Evolutionary conservation across 106 monocot species (phyloP), one percentile per base, ranked within the genome.

Genomic region (Dioscorea alata): DNA sequence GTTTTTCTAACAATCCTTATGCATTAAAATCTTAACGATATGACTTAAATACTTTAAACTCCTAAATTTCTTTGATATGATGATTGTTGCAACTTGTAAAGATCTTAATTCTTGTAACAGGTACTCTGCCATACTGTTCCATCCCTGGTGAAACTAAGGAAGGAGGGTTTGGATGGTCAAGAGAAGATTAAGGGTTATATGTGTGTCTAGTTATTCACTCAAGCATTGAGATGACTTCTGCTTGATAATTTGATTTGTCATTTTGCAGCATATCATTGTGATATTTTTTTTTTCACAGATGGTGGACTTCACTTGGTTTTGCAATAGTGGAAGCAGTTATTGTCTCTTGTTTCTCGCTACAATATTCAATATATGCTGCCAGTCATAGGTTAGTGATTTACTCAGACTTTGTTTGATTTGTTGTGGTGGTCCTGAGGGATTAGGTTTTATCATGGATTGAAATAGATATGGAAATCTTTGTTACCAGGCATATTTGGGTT

Each of bases 181-280:
- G 99, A 99, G 79, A 99, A 99, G 90, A 93, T 99, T 61, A 99
- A 99, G 84, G 81, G 90, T 70, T 93, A 99, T 80, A 93, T 99
- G 99, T 99, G 85, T 82, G 97, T 90, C 64, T 83, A 83, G 63
- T 86, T 86, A 80, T 81, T 72, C 70, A 73, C 58, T 88, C 60
- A 71, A 78, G 81, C 79, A 73, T 81, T 90, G 84, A 86, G 77
- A 86, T 71, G 69, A 35, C 60, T 73, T 17, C 60, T 82, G 66
- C 34, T 73, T 56, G 24, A 35, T 24, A 50, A 50, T 56, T 23
- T 67, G 33, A 57, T 20, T 33, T 69, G 49, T 70, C 31, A 35
- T 69, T 61, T 3, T 63, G 17, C 8, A 42, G 12, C 63, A 73
- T 42, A 10, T 6, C 1, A 42, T 42, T 42, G 42, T 42, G 42